Base-by-base conservation (phyloP, 345 rosid species). In the Trapa incisa region DNA sequence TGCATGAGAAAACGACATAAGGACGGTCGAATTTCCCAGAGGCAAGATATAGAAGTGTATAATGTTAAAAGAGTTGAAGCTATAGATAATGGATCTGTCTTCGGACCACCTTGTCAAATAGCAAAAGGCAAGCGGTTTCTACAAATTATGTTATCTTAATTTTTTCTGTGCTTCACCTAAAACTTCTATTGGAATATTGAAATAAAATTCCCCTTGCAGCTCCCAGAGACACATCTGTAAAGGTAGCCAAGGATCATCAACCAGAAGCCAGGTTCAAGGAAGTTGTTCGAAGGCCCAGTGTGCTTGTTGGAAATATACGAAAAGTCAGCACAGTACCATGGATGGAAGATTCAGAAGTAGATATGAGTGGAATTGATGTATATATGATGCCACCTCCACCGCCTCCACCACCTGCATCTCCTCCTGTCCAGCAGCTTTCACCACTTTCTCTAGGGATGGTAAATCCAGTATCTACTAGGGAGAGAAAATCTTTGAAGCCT, bases 21-120 rank as follows among this genome's bases (percentile, higher is more conserved):
- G 50, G 71, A 72, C 63, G 77, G 71, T 41, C 77, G 86, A 78
- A 67, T 71, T 74, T 80, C 80, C 70, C 87, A 84, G 80, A 75
- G 68, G 71, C 89, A 86, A 76, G 89, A 80, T 79, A 89, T 81
- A 17, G 92, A 86, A 78, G 89, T 77, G 58, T 80, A 82, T 68
- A 81, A 74, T 78, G 95, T 85, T 72, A 79, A 61, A 79, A 79
- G 96, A 79, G 92, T 83, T 72, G 83, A 79, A 68, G 74, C 77
- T 64, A 73, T 77, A 65, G 88, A 80, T 65, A 79, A 71, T 50
- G 78, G 74, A 48, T 72, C 86, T 70, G 65, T 72, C 7, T 80
- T 37, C 61, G 73, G 41, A 64, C 83, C 86, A 68, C 79, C 81
- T 65, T 77, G 52, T 73, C 87, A 80, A 73, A 73, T 64, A 42